Conservation (phyloP, 805 yeast genomes). For the Tetrapisispora iriomotensis region DNA sequence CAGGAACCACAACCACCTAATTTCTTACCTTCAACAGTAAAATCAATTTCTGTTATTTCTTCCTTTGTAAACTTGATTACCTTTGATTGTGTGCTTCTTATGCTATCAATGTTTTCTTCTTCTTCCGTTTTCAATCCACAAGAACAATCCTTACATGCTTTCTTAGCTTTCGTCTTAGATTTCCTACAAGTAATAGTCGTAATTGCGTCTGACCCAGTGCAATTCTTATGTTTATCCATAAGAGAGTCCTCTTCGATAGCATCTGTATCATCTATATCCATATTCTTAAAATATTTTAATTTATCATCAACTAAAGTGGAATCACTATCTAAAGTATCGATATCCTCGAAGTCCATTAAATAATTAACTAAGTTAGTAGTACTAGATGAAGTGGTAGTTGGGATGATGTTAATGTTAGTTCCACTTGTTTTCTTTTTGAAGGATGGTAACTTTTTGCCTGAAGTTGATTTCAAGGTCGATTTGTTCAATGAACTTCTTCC, state of each 20-base stretch:
- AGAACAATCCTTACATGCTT: constrained; percentile 96
- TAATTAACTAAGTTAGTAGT: no score
- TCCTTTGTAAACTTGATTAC: constrained; percentile 39
- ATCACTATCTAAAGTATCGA: constrained; percentile 27
- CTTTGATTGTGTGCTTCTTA: constrained; percentile 26
- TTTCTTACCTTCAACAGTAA: constrained; percentile 82
- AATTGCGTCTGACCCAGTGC: constrained; percentile 18
- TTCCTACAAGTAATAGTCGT: constrained; percentile 24
- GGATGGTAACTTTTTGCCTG: neutral
- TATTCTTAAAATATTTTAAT: constrained; percentile 44
- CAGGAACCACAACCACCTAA: constrained; percentile 97
- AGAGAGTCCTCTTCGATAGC: constrained; percentile 51
- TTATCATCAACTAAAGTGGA: constrained; percentile 36
- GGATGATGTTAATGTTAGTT: neutral
- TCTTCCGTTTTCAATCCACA: constrained; percentile 91
- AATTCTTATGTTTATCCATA: constrained; percentile 20
- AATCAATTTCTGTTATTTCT: constrained; percentile 84
- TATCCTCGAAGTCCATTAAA: no score
- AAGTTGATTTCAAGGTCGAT: neutral
- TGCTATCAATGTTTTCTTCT: constrained; percentile 41
- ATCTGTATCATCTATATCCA: constrained; percentile 30
- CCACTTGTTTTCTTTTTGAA: neutral
- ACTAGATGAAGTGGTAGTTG: neutral
- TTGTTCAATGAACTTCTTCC: neutral
- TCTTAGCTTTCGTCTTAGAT: constrained; percentile 37